Base-by-base conservation (phyloP, 305 asterid species). In the Fraxinus platypoda region DNA sequence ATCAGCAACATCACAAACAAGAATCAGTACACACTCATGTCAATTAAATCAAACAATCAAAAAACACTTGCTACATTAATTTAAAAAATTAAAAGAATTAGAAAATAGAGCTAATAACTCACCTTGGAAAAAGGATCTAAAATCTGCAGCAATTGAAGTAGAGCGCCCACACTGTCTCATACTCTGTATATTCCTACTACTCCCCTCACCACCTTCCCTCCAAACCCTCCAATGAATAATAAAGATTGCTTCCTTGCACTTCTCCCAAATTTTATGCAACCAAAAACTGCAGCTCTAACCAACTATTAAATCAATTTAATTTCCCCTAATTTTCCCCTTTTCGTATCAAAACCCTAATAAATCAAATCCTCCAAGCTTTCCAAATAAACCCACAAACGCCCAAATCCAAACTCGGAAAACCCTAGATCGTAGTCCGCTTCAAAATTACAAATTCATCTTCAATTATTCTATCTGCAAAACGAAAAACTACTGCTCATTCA, bases 141-240 rank as follows among this genome's bases (percentile, higher is more conserved):
- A 82, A 74, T 75, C 81, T 78, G 84, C 82, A 64, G 78, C 78
- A 78, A 77, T 43, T 81, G 86, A 85, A 84, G 86, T 86, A 79
- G 90, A 86, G 90, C 80, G 94, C 97, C 89, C 91, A 86, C 92
- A 96, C 91, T 85, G 89, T 84, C 90, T 81, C 77, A 77, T 74
- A 78, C 85, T 78, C 62, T 73, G 81, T 85, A 49, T 79, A 87
- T 87, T 83, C 80, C 87, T 80, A 84, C 75, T 52, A 84, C 86
- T 84, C 73, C 84, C 85, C 86, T 85, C 85, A 71, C 88, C 83
- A 71, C 88, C 92, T 80, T 86, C 90, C 90, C 85, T 85, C 84
- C 81, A 90, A 88, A 84, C 87, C 89, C 91, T 89, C 91, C 95
- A 93, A 90, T 83, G 92, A 93, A 92, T 92, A 94, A 90, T 89